These are phyloP conservation scores for Craterostigma plantagineum DNA, from an alignment of 257 asterid genomes.

Conservation along the genomic window DNA sequence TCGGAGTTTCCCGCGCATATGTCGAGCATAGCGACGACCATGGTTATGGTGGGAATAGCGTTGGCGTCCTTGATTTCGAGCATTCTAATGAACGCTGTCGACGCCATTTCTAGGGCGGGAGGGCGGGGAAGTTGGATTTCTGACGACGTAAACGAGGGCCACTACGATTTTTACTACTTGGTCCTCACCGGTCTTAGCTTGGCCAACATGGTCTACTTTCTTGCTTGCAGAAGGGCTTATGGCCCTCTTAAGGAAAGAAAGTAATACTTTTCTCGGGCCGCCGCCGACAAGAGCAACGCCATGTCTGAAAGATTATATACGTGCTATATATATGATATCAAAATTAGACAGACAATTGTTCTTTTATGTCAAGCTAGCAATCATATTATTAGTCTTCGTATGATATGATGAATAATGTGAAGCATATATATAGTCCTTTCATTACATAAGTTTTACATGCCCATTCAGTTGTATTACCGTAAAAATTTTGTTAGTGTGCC, in stretches of 20 bases:
- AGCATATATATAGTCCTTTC: no score
- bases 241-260: conserved; percentile 27
- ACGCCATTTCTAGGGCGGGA: conserved; percentile 16
- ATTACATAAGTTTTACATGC: no score
- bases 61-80: conserved; percentile 44
- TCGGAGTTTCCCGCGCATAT: conserved; percentile 48
- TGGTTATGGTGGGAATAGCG: conserved; percentile 20
- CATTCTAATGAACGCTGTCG: conserved; percentile 23
- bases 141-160: conserved; percentile 42
- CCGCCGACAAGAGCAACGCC: no score
- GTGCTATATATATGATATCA: no score
- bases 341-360: no score
- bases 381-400: no score
- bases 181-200: conserved; percentile 37
- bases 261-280: no score
- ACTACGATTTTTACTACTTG: conserved; percentile 44
- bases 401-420: no score
- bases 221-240: conserved; percentile 33
- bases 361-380: no score
- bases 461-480: no score
- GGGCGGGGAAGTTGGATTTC: conserved; percentile 57
- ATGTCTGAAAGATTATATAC: no score
- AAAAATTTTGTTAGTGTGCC: no score
- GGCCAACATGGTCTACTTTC: conserved; percentile 31
- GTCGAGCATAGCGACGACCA: conserved; percentile 49